These are phyloP conservation scores for Phytophthora constricta DNA, from an alignment of 352 stramenopile genomes.

Conservation along the genomic window DNA sequence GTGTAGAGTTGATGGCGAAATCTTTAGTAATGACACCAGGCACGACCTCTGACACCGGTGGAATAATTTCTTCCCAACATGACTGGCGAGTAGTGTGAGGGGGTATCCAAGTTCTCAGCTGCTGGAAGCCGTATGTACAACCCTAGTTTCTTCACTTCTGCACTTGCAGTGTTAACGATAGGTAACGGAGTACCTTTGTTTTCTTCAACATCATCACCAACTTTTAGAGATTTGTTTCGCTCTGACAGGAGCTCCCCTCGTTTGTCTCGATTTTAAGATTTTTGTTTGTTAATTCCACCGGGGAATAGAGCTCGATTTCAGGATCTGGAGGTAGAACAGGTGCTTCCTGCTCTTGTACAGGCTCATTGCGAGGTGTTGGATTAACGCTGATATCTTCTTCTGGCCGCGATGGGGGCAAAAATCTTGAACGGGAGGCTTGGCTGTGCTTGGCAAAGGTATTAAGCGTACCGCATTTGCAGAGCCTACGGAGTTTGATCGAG, in stretches of 20 bases:
- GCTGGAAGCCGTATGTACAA: not conserved
- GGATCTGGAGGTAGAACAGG: constrained; percentile 8
- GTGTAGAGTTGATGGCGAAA: no score
- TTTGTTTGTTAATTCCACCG: not conserved
- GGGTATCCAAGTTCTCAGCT: not conserved
- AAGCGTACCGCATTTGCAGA: constrained; percentile 11
- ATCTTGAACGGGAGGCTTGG: constrained; percentile 15
- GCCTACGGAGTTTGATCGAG: constrained; percentile 24
- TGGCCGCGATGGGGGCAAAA: constrained; percentile 9
- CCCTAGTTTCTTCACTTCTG: not conserved
- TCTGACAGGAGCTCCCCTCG: not conserved
- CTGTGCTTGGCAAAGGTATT: constrained; percentile 3
- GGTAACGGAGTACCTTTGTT: not conserved
- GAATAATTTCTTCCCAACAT: constrained; percentile 26
- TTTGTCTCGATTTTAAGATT: not conserved
- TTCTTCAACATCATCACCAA: not conserved
- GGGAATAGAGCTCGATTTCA: constrained; percentile 26
- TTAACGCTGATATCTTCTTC: not conserved
- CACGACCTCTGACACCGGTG: no score
- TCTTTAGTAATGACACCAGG: no score
- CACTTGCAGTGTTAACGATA: not conserved
- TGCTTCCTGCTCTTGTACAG: constrained; percentile 3
- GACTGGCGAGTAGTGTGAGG: not conserved
- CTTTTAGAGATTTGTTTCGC: not conserved
- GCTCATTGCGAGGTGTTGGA: not conserved